A percentile compares a stretch with the other conserved stretches of the same genome.
Conservation (phyloP, 257 asterid genomes). For the Solanum ossicruentum region DNA sequence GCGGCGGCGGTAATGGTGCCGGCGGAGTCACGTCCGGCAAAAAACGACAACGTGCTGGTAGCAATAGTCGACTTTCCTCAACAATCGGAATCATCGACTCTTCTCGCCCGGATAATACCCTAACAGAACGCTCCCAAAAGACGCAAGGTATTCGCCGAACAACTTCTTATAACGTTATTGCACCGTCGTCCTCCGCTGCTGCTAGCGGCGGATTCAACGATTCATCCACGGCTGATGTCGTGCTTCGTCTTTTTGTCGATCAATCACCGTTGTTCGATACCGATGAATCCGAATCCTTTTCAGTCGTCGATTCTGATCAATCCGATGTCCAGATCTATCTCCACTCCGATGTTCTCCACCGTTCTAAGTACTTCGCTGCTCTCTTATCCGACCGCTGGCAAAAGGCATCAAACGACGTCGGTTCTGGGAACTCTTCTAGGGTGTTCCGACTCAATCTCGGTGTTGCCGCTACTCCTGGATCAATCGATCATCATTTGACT, state of each 20-base stretch:
- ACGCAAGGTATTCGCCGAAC: conserved; percentile 24
- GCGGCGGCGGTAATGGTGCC: background rate
- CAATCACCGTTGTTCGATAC: conserved; percentile 6
- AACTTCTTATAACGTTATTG: conserved; percentile 18
- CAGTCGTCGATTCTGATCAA: conserved; percentile 12
- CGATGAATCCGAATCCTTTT: conserved; percentile 13
- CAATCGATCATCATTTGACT: conserved; percentile 27
- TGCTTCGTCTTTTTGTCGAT: conserved; percentile 52
- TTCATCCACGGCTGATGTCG: conserved; percentile 45
- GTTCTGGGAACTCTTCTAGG: conserved; percentile 8
- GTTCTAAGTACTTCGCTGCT: conserved; percentile 51
- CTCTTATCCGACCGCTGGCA: conserved; percentile 73
- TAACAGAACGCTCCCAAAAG: conserved; percentile 28
- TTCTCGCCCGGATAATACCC: conserved; percentile 22
- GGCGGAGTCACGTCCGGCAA: conserved; percentile 13
- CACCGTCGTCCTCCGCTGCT: conserved; percentile 1
- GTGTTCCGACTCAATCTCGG: conserved; percentile 23
- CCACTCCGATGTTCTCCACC: conserved; percentile 46
- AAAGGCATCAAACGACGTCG: conserved; percentile 7
- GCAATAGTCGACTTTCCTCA: conserved; percentile 25
- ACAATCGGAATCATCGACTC: conserved; percentile 16
- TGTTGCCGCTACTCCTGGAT: conserved; percentile 26
- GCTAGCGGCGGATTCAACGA: conserved; percentile 41
- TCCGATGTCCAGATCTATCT: conserved; percentile 46
- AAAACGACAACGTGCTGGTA: conserved; percentile 50